Conservation (phyloP, 2,329 filamentous ascomycete genomes). For the Monascus ruber region DNA sequence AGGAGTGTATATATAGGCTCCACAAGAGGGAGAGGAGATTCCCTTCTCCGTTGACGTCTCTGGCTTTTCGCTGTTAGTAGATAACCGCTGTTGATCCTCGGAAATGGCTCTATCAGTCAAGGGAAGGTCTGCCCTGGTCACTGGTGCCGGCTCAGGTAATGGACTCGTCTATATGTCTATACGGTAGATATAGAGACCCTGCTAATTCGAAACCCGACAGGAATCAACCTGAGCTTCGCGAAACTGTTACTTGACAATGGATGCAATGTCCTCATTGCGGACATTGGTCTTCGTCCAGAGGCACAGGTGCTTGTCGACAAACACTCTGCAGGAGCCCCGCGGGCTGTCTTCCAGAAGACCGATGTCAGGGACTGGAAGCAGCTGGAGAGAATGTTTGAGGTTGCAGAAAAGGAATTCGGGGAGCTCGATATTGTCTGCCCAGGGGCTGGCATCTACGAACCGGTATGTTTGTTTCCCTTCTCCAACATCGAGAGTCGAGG, state of each 20-base stretch:
- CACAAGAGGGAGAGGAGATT: too few species aligned
- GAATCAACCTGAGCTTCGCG: constrained; percentile 37
- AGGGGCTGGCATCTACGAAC: constrained; percentile 36
- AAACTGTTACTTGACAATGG: constrained; percentile 32
- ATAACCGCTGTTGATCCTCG: not conserved
- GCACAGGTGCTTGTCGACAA: constrained; percentile 30
- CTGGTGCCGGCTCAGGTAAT: constrained; percentile 43
- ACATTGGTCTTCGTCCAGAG: constrained; percentile 34
- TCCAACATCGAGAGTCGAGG: too few species aligned
- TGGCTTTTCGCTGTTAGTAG: not conserved
- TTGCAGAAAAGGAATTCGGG: constrained; percentile 38
- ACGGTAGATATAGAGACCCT: constrained; percentile 1
- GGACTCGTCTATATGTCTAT: constrained; percentile 2
- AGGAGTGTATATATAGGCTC: not conserved
- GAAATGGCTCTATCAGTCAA: constrained; percentile 30
- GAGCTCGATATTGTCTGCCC: constrained; percentile 37
- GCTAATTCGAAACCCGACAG: constrained; percentile 11
- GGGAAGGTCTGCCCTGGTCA: constrained; percentile 42
- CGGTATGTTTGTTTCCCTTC: constrained; percentile 16
- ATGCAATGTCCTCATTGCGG: constrained; percentile 37
- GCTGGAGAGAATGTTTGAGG: constrained; percentile 38
- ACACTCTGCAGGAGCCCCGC: constrained; percentile 19
- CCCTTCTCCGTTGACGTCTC: too few species aligned
- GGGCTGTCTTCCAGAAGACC: constrained; percentile 35
- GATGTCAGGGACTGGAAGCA: constrained; percentile 41